phyloP scores from a whole-genome alignment of 2,329 filamentous ascomycete genomes.

The Malbranchea zuffiana region DNA sequence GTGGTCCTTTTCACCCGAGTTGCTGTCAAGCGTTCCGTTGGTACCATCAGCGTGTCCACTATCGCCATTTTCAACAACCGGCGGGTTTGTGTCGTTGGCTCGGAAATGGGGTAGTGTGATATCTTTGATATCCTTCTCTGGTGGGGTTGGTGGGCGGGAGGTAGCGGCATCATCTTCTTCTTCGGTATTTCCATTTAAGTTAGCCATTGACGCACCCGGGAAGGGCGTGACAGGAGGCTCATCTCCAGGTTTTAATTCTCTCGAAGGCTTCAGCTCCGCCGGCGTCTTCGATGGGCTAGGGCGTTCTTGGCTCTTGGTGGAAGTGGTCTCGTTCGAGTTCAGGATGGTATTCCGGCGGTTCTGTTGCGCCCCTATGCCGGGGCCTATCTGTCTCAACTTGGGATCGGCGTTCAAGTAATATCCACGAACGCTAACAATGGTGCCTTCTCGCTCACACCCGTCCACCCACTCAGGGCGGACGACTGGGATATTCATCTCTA shows the following conservation, averaged over 20 bases:
- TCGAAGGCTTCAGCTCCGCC: constrained; percentile 15
- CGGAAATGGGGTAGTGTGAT: background rate
- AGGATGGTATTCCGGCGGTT: constrained; percentile 11
- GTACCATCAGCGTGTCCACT: constrained; percentile 9
- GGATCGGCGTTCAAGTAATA: constrained; percentile 89
- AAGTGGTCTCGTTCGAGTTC: constrained; percentile 6
- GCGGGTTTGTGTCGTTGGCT: constrained; percentile 3
- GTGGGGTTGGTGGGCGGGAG: constrained; percentile 15
- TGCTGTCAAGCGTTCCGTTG: constrained; percentile 2
- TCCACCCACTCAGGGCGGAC: constrained; percentile 95
- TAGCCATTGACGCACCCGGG: constrained; percentile 15
- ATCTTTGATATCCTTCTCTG: constrained; percentile 15
- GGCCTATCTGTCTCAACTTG: constrained; percentile 44
- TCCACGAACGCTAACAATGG: constrained; percentile 85
- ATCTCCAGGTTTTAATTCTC: constrained; percentile 8
- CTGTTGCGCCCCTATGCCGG: constrained; percentile 18
- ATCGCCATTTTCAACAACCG: constrained; percentile 13
- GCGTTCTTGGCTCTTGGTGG: constrained; percentile 5
- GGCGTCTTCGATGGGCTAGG: constrained; percentile 7
- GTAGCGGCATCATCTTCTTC: constrained; percentile 11
- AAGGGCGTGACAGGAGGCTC: constrained; percentile 19
- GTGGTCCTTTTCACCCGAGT: constrained; percentile 10
- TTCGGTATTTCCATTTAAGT: constrained; percentile 7
- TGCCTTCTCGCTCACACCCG: constrained; percentile 85
- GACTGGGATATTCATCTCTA: constrained; percentile 95